These are phyloP conservation scores for Nidula microcarpa DNA, from an alignment of 768 basidiomycete genomes.

Conservation along the genomic window DNA sequence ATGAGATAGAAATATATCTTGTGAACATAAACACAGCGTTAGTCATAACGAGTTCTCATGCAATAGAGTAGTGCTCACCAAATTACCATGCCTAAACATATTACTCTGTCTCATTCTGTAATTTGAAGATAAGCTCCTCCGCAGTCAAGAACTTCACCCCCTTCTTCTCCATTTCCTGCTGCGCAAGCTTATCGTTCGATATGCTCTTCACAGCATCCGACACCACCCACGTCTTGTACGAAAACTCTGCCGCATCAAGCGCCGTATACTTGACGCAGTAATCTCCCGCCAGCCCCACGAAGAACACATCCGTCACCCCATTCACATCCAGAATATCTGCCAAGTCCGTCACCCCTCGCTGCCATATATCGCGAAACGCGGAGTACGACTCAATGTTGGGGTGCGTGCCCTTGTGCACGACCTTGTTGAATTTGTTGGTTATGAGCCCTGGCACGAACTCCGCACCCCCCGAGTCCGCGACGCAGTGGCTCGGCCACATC, in stretches of 20 bases:
- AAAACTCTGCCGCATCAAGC: slow-evolving; percentile 46
- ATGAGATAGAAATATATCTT: no score
- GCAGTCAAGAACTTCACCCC: slow-evolving; percentile 20
- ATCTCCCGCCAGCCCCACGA: slow-evolving; percentile 74
- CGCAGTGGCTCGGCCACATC: slow-evolving; percentile 83
- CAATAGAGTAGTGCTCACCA: no score
- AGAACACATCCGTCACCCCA: slow-evolving; percentile 53
- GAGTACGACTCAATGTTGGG: slow-evolving; percentile 72
- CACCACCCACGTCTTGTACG: slow-evolving; percentile 49
- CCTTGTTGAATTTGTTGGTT: slow-evolving; percentile 31
- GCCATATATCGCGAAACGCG: slow-evolving; percentile 67
- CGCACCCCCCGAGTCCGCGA: slow-evolving; percentile 55
- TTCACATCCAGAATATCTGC: slow-evolving; percentile 33
- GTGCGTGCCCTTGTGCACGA: slow-evolving; percentile 55
- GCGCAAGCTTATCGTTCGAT: slow-evolving; percentile 23
- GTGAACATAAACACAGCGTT: no score
- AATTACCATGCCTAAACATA: no score
- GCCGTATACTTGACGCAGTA: slow-evolving; percentile 69
- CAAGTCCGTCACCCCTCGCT: slow-evolving; percentile 43
- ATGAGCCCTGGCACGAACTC: slow-evolving; percentile 57
- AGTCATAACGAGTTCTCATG: no score
- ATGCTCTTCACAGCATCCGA: slow-evolving; percentile 47
- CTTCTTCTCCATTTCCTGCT: slow-evolving; percentile 30
- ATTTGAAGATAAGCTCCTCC: slow-evolving; percentile 12
- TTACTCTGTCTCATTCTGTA: no score